Evolutionary conservation across 768 basidiomycete genomes (phyloP).

Genomic region (Neoboletus brunneissimus): DNA sequence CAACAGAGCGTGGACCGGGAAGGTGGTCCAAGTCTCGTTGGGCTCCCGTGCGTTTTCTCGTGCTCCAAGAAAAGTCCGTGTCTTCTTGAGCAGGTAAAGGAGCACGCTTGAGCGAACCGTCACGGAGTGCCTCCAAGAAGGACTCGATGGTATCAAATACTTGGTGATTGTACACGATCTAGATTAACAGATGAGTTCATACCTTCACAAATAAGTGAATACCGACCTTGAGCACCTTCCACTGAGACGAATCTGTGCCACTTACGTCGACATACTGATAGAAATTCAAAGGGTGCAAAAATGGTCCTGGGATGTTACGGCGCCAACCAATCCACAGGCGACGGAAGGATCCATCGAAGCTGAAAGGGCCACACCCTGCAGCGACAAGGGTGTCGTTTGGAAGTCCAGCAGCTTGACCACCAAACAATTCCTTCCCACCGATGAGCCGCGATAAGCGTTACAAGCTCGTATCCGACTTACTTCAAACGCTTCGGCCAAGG

Average conservation of each 20-base stretch:
- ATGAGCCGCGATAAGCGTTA: background rate
- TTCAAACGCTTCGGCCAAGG: conserved; percentile 40
- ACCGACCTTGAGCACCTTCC: conserved; percentile 51
- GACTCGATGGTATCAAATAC: conserved; percentile 46
- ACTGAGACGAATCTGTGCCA: conserved; percentile 49
- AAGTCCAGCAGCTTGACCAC: conserved; percentile 40
- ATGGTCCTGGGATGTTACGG: conserved; percentile 48
- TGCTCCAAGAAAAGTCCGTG: conserved; percentile 42
- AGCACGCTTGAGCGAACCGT: conserved; percentile 49
- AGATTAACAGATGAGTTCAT: background rate
- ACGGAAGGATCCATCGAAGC: conserved; percentile 60
- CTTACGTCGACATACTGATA: conserved; percentile 57
- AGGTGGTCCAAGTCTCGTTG: conserved; percentile 59
- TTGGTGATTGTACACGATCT: conserved; percentile 62
- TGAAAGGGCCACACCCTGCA: conserved; percentile 48
- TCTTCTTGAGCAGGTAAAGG: conserved; percentile 29
- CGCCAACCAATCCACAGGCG: conserved; percentile 52
- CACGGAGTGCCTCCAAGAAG: conserved; percentile 51
- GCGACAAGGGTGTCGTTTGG: conserved; percentile 50
- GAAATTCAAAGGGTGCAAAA: conserved; percentile 53
- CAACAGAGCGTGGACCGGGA: conserved; percentile 61
- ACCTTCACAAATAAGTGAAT: background rate
- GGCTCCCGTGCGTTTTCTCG: conserved; percentile 39
- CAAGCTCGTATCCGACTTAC: conserved; percentile 25
- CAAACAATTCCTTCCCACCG: conserved; percentile 46